These are phyloP conservation scores for Daldinia eschscholtzii DNA, from an alignment of 2,329 filamentous ascomycete genomes.

Conservation along the genomic window DNA sequence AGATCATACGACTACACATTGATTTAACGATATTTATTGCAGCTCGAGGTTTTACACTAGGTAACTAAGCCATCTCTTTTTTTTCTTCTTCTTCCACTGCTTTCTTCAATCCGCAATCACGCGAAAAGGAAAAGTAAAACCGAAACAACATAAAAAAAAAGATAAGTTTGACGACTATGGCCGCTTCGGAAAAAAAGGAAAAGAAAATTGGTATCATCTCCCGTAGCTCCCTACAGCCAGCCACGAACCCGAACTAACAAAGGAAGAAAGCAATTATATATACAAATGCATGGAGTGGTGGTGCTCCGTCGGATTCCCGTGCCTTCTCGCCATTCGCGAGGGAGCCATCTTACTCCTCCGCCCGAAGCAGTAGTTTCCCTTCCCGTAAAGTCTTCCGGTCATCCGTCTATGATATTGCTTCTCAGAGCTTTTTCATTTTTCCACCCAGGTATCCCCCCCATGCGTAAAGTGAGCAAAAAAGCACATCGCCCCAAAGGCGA, in stretches of 20 bases:
- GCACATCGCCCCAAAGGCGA: conserved; percentile 39
- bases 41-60: conserved; percentile 30
- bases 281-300: conserved; percentile 47
- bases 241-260: conserved; percentile 40
- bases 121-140: background rate
- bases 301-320: conserved; percentile 26
- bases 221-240: conserved; percentile 33
- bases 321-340: conserved; percentile 20
- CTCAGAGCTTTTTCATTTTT: conserved; percentile 27
- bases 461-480: conserved; percentile 41
- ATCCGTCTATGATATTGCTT: conserved; percentile 50
- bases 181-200: background rate
- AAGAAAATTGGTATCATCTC: conserved; percentile 41
- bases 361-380: conserved; percentile 9
- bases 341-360: conserved; percentile 11
- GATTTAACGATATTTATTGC: conserved; percentile 32
- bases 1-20: background rate
- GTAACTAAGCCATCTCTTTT: background rate
- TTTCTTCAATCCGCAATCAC: background rate
- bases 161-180: background rate
- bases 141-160: background rate
- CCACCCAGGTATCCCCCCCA: conserved; percentile 45
- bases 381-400: conserved; percentile 27
- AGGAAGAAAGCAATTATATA: conserved; percentile 48
- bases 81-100: background rate